Percentiles rank a stretch among this genome's conserved stretches.
Conservation (phyloP, 2,329 filamentous ascomycete species). For the Trichoderma simmonsii region DNA sequence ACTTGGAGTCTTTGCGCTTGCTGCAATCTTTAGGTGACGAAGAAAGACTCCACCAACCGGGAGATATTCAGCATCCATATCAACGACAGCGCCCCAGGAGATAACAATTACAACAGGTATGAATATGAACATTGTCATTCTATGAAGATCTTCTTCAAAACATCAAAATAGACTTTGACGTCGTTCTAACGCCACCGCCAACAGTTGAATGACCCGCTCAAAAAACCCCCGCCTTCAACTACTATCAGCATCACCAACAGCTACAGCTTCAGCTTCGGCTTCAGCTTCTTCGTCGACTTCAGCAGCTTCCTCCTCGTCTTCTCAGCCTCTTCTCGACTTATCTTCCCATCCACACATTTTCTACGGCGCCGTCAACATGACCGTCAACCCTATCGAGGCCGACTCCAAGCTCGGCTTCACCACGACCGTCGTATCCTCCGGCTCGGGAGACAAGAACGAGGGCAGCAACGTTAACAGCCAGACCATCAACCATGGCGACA, state of each 20-base stretch:
- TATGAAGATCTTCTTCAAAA: neutral
- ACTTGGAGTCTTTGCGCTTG: constrained; percentile 68
- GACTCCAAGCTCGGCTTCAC: constrained; percentile 24
- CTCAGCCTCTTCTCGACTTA: neutral
- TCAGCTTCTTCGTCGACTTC: constrained; percentile 6
- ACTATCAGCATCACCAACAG: constrained; percentile 15
- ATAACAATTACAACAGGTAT: neutral
- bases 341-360: neutral
- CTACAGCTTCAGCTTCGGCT: neutral
- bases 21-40: constrained; percentile 42
- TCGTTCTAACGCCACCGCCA: neutral
- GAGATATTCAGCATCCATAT: neutral
- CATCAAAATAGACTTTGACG: neutral
- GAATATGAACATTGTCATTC: neutral
- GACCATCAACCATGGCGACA: neutral
- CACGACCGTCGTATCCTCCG: constrained; percentile 13
- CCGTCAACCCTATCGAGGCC: neutral
- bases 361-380: constrained; percentile 6
- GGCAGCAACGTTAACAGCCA: neutral
- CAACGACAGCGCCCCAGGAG: neutral
- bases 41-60: constrained; percentile 52
- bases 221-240: neutral
- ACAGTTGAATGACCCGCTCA: constrained; percentile 12
- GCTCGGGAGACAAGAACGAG: constrained; percentile 6
- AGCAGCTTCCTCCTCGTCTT: neutral